phyloP scores from a whole-genome alignment of 768 basidiomycete genomes.

The Postia placenta region DNA sequence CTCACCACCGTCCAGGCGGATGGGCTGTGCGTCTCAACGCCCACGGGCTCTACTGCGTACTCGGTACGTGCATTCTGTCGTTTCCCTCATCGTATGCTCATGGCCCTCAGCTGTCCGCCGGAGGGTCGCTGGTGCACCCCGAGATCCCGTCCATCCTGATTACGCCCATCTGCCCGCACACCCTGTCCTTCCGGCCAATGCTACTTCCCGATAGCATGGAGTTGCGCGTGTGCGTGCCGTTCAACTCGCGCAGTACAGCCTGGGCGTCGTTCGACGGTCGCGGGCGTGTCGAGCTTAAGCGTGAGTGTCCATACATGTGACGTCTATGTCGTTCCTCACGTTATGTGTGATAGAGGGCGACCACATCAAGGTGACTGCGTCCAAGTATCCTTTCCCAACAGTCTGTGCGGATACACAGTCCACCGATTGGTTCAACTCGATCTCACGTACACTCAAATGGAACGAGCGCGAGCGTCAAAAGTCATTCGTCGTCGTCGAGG shows the following conservation, averaged over 20 bases:
- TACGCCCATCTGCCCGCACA: constrained; percentile 97
- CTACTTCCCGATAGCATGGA: constrained; percentile 98
- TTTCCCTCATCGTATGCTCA: constrained; percentile 8
- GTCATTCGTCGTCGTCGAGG: constrained; percentile 97
- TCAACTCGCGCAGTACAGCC: constrained; percentile 95
- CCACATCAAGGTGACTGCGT: constrained; percentile 97
- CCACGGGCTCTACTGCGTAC: constrained; percentile 98
- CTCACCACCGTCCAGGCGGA: constrained; percentile 99
- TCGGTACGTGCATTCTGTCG: constrained; percentile 55
- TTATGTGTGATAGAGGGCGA: constrained; percentile 75
- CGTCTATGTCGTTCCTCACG: not conserved
- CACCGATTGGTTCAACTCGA: constrained; percentile 97
- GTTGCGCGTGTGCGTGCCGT: constrained; percentile 96
- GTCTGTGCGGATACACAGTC: constrained; percentile 98
- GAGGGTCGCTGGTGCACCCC: constrained; percentile 95
- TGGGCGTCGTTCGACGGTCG: constrained; percentile 99
- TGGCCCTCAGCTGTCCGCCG: constrained; percentile 73
- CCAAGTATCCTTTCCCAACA: constrained; percentile 96
- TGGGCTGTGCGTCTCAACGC: constrained; percentile 89
- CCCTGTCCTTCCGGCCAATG: constrained; percentile 98
- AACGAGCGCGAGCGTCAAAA: constrained; percentile 99
- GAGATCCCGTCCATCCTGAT: constrained; percentile 96
- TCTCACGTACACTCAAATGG: constrained; percentile 96
- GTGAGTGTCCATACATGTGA: constrained; percentile 40
- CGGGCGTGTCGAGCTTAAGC: constrained; percentile 91